These are phyloP conservation scores for Austroboletus olivaceoglutinosus DNA, from an alignment of 1,284 basidiomycete genomes.

Conservation along the genomic window DNA sequence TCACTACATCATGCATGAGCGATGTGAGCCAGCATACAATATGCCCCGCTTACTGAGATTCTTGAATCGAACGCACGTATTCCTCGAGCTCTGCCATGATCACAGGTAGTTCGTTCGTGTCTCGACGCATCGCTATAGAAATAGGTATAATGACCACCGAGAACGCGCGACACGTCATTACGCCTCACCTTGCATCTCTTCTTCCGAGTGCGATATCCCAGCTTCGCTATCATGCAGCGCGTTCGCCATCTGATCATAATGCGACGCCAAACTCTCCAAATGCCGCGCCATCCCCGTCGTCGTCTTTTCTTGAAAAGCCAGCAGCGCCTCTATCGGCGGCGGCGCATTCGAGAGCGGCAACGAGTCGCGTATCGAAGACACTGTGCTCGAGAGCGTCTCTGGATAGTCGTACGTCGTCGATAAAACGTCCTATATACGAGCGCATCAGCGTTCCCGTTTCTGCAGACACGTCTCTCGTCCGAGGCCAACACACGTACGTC, in stretches of 20 bases:
- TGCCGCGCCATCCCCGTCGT: slow-evolving; percentile 67
- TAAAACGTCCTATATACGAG: slow-evolving; percentile 51
- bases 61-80: slow-evolving; percentile 48
- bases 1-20: slow-evolving; percentile 35
- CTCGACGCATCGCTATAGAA: slow-evolving; percentile 65
- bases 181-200: slow-evolving; percentile 61
- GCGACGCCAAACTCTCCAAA: slow-evolving; percentile 64
- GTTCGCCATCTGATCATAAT: slow-evolving; percentile 71
- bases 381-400: slow-evolving; percentile 54
- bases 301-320: slow-evolving; percentile 57
- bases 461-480: neutral
- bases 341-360: slow-evolving; percentile 43
- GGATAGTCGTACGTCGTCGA: slow-evolving; percentile 64
- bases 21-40: neutral
- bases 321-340: slow-evolving; percentile 46
- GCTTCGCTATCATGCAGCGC: slow-evolving; percentile 64
- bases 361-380: slow-evolving; percentile 51
- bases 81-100: slow-evolving; percentile 72
- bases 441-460: neutral
- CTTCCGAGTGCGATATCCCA: slow-evolving; percentile 61
- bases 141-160: neutral
- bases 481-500: slow-evolving; percentile 52
- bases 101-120: slow-evolving; percentile 69
- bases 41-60: slow-evolving; percentile 49
- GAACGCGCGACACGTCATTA: neutral